A percentile compares a stretch with the other conserved stretches of the same genome.
phyloP scores from a whole-genome alignment of 495 filamentous ascomycete species.

The Annulohypoxylon maeteangense region DNA sequence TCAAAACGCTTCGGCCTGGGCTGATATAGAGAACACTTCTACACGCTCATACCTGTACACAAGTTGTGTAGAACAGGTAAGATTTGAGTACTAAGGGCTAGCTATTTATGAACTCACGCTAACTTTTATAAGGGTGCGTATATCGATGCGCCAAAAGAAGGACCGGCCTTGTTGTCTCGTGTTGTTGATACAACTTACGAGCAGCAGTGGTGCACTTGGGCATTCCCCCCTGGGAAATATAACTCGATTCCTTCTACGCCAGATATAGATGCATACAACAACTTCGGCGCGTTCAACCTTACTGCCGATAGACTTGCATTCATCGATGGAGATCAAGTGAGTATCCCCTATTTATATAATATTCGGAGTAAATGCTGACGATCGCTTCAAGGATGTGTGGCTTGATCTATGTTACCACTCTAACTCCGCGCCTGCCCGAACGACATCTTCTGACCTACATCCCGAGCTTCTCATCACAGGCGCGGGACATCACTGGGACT shows the following conservation, averaged over 20 bases:
- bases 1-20: conserved; percentile 50
- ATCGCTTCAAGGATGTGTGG: conserved; percentile 53
- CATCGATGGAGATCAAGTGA: conserved; percentile 55
- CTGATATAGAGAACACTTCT: conserved; percentile 48
- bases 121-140: conserved; percentile 50
- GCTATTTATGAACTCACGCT: not conserved
- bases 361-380: not conserved
- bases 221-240: conserved; percentile 56
- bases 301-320: conserved; percentile 58
- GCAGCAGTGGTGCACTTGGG: conserved; percentile 64
- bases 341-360: not conserved
- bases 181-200: conserved; percentile 60
- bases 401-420: conserved; percentile 60
- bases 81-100: not conserved
- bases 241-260: conserved; percentile 56
- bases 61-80: conserved; percentile 57
- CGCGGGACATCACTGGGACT: conserved; percentile 63
- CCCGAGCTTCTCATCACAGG: conserved; percentile 58
- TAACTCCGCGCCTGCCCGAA: conserved; percentile 47
- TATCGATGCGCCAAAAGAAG: conserved; percentile 55
- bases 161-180: conserved; percentile 55
- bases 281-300: conserved; percentile 57
- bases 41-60: conserved; percentile 59
- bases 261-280: conserved; percentile 51
- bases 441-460: conserved; percentile 48